Conservation (phyloP, 2,329 filamentous ascomycete species). For the Elsinoe perseae region DNA sequence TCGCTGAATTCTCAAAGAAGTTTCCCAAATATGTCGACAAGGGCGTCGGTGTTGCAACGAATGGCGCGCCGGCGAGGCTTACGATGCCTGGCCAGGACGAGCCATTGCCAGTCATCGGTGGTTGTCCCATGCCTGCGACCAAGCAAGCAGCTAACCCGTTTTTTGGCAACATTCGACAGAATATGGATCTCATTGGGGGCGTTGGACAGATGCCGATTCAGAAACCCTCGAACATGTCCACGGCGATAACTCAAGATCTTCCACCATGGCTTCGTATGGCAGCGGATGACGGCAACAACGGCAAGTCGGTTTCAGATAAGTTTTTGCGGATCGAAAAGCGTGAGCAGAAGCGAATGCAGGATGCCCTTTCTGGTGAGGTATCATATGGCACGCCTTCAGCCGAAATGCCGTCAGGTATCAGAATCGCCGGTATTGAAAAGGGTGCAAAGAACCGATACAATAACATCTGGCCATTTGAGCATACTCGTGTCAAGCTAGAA, state of each 20-base stretch:
- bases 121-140: slow-evolving; percentile 69
- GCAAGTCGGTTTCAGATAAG: slow-evolving; percentile 70
- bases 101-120: slow-evolving; percentile 75
- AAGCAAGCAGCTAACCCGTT: slow-evolving; percentile 73
- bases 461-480: slow-evolving; percentile 94
- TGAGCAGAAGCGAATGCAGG: slow-evolving; percentile 88
- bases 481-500: slow-evolving; percentile 74
- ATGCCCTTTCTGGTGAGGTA: slow-evolving; percentile 59
- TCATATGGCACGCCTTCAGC: slow-evolving; percentile 43
- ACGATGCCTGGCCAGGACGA: slow-evolving; percentile 37
- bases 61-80: slow-evolving; percentile 15
- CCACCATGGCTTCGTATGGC: slow-evolving; percentile 72
- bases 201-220: slow-evolving; percentile 70
- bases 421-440: slow-evolving; percentile 88
- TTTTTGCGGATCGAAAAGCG: slow-evolving; percentile 77
- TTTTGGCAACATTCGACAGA: slow-evolving; percentile 92
- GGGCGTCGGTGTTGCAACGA: slow-evolving; percentile 14
- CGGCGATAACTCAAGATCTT: slow-evolving; percentile 45
- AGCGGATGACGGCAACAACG: slow-evolving; percentile 59
- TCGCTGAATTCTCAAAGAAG: slow-evolving; percentile 60
- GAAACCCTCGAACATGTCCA: slow-evolving; percentile 47
- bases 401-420: slow-evolving; percentile 38
- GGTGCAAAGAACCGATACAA: slow-evolving; percentile 95
- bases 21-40: slow-evolving; percentile 59
- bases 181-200: slow-evolving; percentile 88